Base-by-base conservation (phyloP, 306 rosid genomes). In the Vigna mungo region DNA sequence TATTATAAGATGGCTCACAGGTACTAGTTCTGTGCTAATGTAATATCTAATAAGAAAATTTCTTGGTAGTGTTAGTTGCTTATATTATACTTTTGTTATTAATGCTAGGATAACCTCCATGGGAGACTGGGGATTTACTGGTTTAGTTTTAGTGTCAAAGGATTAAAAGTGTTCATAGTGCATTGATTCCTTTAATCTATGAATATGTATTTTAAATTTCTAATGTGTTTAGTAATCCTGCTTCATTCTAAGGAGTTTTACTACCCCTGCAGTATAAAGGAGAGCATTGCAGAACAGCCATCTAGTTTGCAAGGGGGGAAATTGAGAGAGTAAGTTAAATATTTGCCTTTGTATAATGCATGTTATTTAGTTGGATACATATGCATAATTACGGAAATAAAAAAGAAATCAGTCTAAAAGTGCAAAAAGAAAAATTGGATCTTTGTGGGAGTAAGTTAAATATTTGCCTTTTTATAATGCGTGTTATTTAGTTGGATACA, bases 1-100 rank as follows among this genome's bases (percentile, higher is more conserved):
- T 93, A 96, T 89, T 96, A 96, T 84, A 32, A 86, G 96, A 96
- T 96, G 99, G 99, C 99, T 66, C 99, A 96, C 87, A 93, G 98
- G 99, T 96, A 87, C 59, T 34, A 1, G 34, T 72, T 65, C 72
- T 68, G 78, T 59, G 56, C 78, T 76, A 72, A 62, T 81, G 32
- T 83, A 34, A 61, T 41, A 41, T 83, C 41, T 6, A 34, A 34
- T 44, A 60, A 48, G 20, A 41, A 47, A 41, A 39, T 54, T 77
- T 71, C 60, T 36, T 69, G 60, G 82, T 64, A 46, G 74, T 76
- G 56, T 70, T 12, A 67, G 74, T 49, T 54, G 48, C 72, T 49
- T 73, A 17, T 64, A 68, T 48, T 69, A 51, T 56, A 21, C 30
- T 30, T 30, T 30, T 30, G 34, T 4, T 30, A 30, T 30, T 30